Evolutionary conservation across 2,329 filamentous ascomycete species (phyloP).

Genomic region (Phaeosphaeriaceae sp.): DNA sequence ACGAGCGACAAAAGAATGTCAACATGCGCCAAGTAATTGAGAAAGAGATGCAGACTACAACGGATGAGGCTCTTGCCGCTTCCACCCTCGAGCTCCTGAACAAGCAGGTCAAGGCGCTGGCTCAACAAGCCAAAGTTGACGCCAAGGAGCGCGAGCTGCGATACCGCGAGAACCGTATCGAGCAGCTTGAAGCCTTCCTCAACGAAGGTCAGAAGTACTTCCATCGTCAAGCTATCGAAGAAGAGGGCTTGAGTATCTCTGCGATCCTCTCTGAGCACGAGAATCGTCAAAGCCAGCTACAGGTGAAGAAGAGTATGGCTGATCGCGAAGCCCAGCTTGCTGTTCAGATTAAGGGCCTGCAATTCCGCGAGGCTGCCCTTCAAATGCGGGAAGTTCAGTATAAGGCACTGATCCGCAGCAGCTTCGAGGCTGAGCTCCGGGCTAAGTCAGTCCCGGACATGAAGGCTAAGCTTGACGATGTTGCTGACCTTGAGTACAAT

Average conservation of each 20-base stretch:
- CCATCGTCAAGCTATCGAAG: conserved; percentile 10
- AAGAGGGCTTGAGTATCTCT: conserved; percentile 16
- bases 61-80: conserved; percentile 14
- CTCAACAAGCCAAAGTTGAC: conserved; percentile 11
- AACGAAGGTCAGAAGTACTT: conserved; percentile 32
- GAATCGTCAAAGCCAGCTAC: conserved; percentile 12
- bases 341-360: conserved; percentile 12
- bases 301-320: conserved; percentile 1
- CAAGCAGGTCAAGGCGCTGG: conserved; percentile 21
- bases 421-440: conserved; percentile 13
- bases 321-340: conserved; percentile 13
- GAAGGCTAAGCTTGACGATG: conserved; percentile 1
- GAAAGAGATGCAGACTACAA: conserved; percentile 12
- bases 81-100: conserved; percentile 20
- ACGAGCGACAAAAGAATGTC: conserved; percentile 18
- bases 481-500: conserved; percentile 16
- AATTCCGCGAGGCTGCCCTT: conserved; percentile 19
- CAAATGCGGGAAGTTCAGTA: conserved; percentile 29
- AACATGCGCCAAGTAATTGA: conserved; percentile 15
- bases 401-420: conserved; percentile 13
- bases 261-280: conserved; percentile 12
- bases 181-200: conserved; percentile 28
- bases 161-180: conserved; percentile 18
- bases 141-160: conserved; percentile 18
- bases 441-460: conserved; percentile 1